phyloP scores from a whole-genome alignment of 768 basidiomycete species.

The Leccinellum albellum region DNA sequence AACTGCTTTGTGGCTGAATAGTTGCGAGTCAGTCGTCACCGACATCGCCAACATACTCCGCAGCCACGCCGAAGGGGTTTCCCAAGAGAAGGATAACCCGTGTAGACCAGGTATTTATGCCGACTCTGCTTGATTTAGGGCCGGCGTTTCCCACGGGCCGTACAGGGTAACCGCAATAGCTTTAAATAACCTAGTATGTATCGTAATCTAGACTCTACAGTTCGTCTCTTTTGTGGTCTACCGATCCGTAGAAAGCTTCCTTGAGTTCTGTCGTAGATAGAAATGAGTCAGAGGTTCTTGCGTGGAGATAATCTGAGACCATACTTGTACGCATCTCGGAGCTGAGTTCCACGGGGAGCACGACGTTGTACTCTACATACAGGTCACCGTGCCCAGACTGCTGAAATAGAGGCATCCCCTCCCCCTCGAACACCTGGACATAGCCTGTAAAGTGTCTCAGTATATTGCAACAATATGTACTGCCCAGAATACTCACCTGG shows the following conservation, averaged over 20 bases:
- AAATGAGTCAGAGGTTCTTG: constrained; percentile 5
- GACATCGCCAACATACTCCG: not conserved
- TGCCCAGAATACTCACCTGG: constrained; percentile 52
- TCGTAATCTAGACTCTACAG: constrained; percentile 25
- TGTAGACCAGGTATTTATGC: constrained; percentile 8
- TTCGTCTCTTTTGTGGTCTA: constrained; percentile 35
- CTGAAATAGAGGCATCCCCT: constrained; percentile 83
- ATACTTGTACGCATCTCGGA: constrained; percentile 69
- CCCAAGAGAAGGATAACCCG: constrained; percentile 11
- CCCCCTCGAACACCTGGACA: constrained; percentile 79
- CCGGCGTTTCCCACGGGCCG: constrained; percentile 26
- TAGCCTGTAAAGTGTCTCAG: constrained; percentile 49
- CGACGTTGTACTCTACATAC: constrained; percentile 90
- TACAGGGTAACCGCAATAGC: constrained; percentile 3
- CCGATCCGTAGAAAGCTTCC: constrained; percentile 49
- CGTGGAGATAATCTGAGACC: constrained; percentile 29
- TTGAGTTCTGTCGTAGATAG: constrained; percentile 43
- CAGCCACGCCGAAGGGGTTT: constrained; percentile 33
- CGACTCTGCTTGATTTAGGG: constrained; percentile 21
- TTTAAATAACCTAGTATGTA: not conserved
- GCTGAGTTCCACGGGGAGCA: constrained; percentile 74
- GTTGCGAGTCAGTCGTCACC: constrained; percentile 1
- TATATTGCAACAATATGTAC: not conserved
- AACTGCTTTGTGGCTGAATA: constrained; percentile 17
- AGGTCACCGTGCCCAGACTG: constrained; percentile 67